Evolutionary conservation across 257 asterid genomes (phyloP).

Genomic region (Fraxinus pennsylvanica): DNA sequence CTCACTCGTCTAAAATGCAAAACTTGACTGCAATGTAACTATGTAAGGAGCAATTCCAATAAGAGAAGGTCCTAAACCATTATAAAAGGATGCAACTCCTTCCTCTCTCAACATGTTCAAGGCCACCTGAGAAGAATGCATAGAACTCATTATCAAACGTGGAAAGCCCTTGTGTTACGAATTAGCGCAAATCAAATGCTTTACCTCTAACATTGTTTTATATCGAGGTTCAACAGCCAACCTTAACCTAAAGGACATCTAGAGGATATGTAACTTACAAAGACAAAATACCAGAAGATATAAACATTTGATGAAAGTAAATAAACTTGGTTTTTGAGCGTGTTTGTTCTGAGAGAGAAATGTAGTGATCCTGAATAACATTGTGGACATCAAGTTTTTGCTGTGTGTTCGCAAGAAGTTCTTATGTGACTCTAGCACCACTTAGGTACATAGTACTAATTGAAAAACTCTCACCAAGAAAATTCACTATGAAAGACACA

Average conservation of each 20-base stretch:
- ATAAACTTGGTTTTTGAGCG: neutral
- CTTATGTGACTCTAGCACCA: slow-evolving; percentile 1
- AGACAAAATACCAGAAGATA: slow-evolving; percentile 23
- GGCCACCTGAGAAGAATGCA: slow-evolving; percentile 66
- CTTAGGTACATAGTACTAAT: neutral
- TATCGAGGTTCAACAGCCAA: slow-evolving; percentile 89
- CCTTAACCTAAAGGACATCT: slow-evolving; percentile 83
- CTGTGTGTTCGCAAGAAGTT: neutral
- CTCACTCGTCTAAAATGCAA: too few relatives aligned
- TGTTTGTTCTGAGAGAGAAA: neutral
- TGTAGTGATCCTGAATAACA: neutral
- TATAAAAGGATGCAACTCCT: slow-evolving; percentile 80
- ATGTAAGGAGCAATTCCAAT: too few relatives aligned
- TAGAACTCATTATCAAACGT: slow-evolving; percentile 18
- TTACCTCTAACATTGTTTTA: slow-evolving; percentile 85
- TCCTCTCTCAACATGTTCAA: slow-evolving; percentile 87
- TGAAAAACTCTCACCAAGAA: slow-evolving; percentile 8
- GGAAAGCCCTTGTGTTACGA: slow-evolving; percentile 2
- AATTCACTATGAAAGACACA: neutral
- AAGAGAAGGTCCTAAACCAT: slow-evolving; percentile 97
- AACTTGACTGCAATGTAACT: too few relatives aligned
- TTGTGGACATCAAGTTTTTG: neutral
- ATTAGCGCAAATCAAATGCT: slow-evolving; percentile 14
- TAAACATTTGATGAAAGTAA: slow-evolving; percentile 16
- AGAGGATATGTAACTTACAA: slow-evolving; percentile 83